Percentiles rank a stretch among this genome's conserved stretches.
These are phyloP conservation scores for Pichia exigua DNA, from an alignment of 805 yeast genomes.

Conservation along the genomic window DNA sequence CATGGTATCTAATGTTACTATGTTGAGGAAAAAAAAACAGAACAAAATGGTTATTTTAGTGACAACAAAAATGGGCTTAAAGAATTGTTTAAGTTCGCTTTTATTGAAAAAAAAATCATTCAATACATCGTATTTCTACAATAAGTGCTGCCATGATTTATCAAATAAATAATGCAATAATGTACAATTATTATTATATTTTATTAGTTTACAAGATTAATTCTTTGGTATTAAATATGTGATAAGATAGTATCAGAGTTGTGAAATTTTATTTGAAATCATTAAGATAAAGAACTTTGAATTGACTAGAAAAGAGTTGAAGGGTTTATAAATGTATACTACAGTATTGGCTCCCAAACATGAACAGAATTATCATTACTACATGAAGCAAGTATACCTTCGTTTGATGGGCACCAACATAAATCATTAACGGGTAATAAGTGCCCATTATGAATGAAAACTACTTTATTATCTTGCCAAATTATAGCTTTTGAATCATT, in stretches of 20 bases:
- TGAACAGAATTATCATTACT: constrained; percentile 85
- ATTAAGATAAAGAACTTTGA: neutral
- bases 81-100: too few species aligned
- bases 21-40: neutral
- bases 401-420: constrained; percentile 70
- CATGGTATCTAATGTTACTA: neutral
- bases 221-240: too few species aligned
- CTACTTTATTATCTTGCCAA: constrained; percentile 39
- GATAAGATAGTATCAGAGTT: too few species aligned
- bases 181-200: neutral
- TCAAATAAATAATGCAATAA: too few species aligned
- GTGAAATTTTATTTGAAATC: too few species aligned
- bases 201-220: too few species aligned
- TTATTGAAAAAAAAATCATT: too few species aligned
- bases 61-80: too few species aligned
- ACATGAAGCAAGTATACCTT: constrained; percentile 66
- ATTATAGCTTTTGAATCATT: constrained; percentile 55
- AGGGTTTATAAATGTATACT: neutral
- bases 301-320: neutral
- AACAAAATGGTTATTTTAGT: too few species aligned
- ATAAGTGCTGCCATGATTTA: too few species aligned
- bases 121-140: too few species aligned
- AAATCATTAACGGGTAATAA: constrained; percentile 79
- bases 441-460: constrained; percentile 81
- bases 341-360: constrained; percentile 59